Conservation (phyloP, 2,329 filamentous ascomycete genomes). For the Fusarium sp. region DNA sequence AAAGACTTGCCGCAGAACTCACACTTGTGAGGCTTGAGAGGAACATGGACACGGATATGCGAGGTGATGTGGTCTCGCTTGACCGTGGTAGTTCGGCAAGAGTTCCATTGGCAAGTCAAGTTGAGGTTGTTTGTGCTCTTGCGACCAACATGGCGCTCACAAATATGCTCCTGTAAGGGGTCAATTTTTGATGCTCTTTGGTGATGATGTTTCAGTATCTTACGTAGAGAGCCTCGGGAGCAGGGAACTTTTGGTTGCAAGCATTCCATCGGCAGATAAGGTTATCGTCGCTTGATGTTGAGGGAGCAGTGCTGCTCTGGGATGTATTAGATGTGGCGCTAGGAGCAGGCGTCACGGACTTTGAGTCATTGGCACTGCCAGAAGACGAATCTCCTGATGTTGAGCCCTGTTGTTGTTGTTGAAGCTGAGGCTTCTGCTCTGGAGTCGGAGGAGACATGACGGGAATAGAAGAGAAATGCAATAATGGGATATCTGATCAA, state of each 20-base stretch:
- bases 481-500: conserved; percentile 25
- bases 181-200: conserved; percentile 1
- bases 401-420: conserved; percentile 18
- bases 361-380: conserved; percentile 57
- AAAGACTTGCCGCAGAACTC: conserved; percentile 99
- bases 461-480: conserved; percentile 23
- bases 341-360: conserved; percentile 62
- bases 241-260: conserved; percentile 67
- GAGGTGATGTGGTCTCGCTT: conserved; percentile 99
- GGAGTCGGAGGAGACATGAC: conserved; percentile 47
- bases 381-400: conserved; percentile 45
- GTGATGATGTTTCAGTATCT: conserved; percentile 40
- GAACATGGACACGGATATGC: conserved; percentile 98
- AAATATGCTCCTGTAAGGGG: conserved; percentile 86
- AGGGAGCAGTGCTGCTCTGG: conserved; percentile 53
- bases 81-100: conserved; percentile 94
- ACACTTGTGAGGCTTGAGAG: conserved; percentile 98
- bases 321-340: conserved; percentile 58
- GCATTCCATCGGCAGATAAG: conserved; percentile 69
- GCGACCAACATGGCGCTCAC: conserved; percentile 96
- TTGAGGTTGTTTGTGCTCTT: conserved; percentile 99
- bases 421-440: conserved; percentile 38
- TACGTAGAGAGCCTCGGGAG: conserved; percentile 69
- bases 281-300: conserved; percentile 58
- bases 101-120: conserved; percentile 96